Conservation (phyloP, 1,284 basidiomycete genomes). For the Earliella scabrosa region DNA sequence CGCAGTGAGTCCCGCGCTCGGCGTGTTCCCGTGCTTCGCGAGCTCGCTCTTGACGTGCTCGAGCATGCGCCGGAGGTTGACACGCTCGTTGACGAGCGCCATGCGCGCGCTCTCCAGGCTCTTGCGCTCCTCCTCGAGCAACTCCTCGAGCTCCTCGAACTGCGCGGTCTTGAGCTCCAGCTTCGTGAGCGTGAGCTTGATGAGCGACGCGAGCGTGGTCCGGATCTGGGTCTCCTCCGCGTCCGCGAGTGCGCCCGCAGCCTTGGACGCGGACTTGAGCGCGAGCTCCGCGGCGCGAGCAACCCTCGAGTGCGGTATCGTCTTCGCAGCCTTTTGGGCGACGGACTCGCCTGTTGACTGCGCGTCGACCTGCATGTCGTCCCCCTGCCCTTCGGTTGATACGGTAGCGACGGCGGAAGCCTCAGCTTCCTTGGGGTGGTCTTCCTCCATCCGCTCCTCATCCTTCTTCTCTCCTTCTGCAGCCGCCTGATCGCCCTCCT, state of each 20-base stretch:
- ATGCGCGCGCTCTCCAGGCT: slow-evolving; percentile 73
- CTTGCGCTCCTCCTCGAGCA: slow-evolving; percentile 86
- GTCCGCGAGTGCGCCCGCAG: slow-evolving; percentile 82
- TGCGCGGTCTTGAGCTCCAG: slow-evolving; percentile 92
- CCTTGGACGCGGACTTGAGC: slow-evolving; percentile 88
- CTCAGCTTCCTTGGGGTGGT: slow-evolving; percentile 25
- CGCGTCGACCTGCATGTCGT: slow-evolving; percentile 48
- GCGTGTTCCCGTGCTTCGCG: slow-evolving; percentile 45
- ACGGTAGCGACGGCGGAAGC: slow-evolving; percentile 20
- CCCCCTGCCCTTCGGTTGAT: slow-evolving; percentile 22
- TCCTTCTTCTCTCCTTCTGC: slow-evolving; percentile 32
- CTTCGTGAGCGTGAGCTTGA: slow-evolving; percentile 92
- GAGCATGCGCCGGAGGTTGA: slow-evolving; percentile 66
- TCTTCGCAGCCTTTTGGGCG: slow-evolving; percentile 38
- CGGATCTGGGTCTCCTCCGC: slow-evolving; percentile 87
- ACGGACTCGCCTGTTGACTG: slow-evolving; percentile 26
- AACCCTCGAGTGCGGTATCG: slow-evolving; percentile 75
- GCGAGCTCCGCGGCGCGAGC: slow-evolving; percentile 84
- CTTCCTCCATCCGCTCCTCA: slow-evolving; percentile 43
- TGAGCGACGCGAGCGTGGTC: slow-evolving; percentile 81
- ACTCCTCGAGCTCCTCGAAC: slow-evolving; percentile 90
- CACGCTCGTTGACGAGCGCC: slow-evolving; percentile 68
- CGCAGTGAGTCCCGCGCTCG: slow-evolving; percentile 27
- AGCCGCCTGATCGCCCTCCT: slow-evolving; percentile 32
- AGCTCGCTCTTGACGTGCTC: slow-evolving; percentile 68